Evolutionary conservation across 108 stramenopile genomes (phyloP).

Genomic region (Schizochytrium sp.): DNA sequence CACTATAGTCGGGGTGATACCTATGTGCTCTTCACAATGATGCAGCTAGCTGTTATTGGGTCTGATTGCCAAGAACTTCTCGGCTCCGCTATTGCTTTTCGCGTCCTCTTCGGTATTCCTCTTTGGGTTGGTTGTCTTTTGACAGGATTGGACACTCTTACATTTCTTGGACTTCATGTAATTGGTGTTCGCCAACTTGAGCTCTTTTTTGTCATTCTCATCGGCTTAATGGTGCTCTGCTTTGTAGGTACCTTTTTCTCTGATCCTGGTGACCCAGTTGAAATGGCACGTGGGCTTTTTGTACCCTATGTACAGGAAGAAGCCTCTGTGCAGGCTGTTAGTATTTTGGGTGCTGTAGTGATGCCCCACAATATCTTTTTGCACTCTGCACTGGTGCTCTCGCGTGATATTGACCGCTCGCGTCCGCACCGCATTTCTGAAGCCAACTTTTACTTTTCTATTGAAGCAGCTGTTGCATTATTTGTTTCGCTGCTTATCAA

Average conservation of each 20-base stretch:
- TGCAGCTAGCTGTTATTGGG: conserved; percentile 79
- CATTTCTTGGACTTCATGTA: conserved; percentile 79
- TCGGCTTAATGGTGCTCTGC: conserved; percentile 81
- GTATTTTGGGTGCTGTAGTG: conserved; percentile 83
- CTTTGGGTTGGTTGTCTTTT: conserved; percentile 73
- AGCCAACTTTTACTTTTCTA: conserved; percentile 82
- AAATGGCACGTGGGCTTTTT: conserved; percentile 76
- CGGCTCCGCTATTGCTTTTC: conserved; percentile 79
- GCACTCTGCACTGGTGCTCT: conserved; percentile 84
- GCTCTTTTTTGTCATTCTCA: conserved; percentile 79
- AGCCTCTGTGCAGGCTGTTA: conserved; percentile 74
- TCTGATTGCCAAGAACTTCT: conserved; percentile 85
- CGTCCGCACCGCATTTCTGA: conserved; percentile 69
- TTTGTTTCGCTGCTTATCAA: conserved; percentile 84
- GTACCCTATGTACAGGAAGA: conserved; percentile 72
- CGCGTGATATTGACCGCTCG: conserved; percentile 72
- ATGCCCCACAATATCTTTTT: conserved; percentile 90
- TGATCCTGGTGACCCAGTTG: conserved; percentile 71
- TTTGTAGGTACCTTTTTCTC: conserved; percentile 81
- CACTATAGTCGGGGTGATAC: conserved; percentile 64
- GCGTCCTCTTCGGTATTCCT: conserved; percentile 72
- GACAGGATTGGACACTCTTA: conserved; percentile 79
- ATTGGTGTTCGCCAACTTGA: conserved; percentile 83
- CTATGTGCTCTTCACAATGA: conserved; percentile 67
- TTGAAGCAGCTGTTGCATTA: conserved; percentile 84